Base-by-base conservation (phyloP, 179 eudicot species). In the Spergularia azorica region DNA sequence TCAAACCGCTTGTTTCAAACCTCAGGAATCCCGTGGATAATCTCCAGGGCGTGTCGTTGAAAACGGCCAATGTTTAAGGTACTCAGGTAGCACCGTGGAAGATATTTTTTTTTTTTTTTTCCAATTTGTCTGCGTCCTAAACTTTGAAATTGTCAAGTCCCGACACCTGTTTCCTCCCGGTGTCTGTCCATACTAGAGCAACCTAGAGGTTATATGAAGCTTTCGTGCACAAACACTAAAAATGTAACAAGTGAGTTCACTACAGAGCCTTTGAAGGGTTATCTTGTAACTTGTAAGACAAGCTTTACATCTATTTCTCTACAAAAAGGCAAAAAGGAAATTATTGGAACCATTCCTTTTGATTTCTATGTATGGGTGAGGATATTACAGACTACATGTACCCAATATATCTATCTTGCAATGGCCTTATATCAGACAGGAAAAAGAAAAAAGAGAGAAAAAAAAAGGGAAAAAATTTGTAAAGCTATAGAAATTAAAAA, bases 281-380 rank as follows among this genome's bases (percentile, higher is more conserved):
- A 56, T 56, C n/a, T 17, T 12, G 16, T 3, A 56, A 59, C 32
- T 9, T 38, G 12, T 26, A 26, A 63, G 12, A 39, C 16, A 12
- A 6, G 7, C 4, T 20, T n/a, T n/a, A 59, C 63, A 20, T 15
- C 63, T 59, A 59, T 59, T 18, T 18, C 51, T 38, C 20, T 5
- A 38, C 51, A 48, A 68, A 68, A 68, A 20, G 15, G 4, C 14
- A 9, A 43, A 39, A 74, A 68, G 17, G 17, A 54, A 3, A 70
- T 70, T 54, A 71, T 56, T 55, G 71, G 72, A 61, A 80, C 67
- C 46, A 57, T 36, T 76, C 48, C 74, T 57, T 70, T 75, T 70
- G 39, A 80, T 80, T 70, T 71, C 76, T 80, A 76, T 80, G 83
- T 80, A 70, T 75, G 64, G 76, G 79, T 80, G 75, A 80, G 74